Base-by-base conservation (phyloP, 2,329 filamentous ascomycete genomes). In the Colletotrichum liriopes region DNA sequence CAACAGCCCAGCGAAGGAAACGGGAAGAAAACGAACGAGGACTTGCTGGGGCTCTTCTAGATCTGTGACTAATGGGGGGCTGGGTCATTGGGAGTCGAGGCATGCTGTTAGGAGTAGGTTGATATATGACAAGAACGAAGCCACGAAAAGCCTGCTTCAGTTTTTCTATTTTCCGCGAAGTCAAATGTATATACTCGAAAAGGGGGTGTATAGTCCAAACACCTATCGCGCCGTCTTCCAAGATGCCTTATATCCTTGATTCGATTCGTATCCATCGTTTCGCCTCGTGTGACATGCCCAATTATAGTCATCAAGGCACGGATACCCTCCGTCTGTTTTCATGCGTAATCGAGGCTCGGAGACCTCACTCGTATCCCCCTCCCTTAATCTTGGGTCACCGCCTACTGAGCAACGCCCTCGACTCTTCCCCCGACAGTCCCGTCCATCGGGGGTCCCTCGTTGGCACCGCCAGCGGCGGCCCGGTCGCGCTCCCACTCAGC, bases 401-500 rank as follows among this genome's bases (percentile, higher is more conserved):
- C 35, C 43, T 54, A 74, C 56, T 74, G 64, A 14, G 60, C 62
- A 41, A 82, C 80, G 3, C 83, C 83, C 35, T 84, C 81, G 4
- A 86, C 85, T 61, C 83, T 82, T 0, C 84, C 85, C 1, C 76
- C 82, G 0, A 84, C 81, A 0, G 85, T 87, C 9, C 86, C 85
- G 18, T 86, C 82, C 72, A 86, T 65, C 0, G 84, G 82, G 49
- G 84, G 85, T 20, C 76, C 76, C 20, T 77, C 77, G 16, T 74
- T 72, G 45, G n/a, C 12, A 16, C 71, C 75, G 69, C 76, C 80
- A 9, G 78, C 77, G 7, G 77, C 78, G 32, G 81, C 82, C 77
- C 79, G 81, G 82, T 93, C 89, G 82, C 90, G 91, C 84, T 94
- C 90, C 91, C 93, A 97, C 85, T 98, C 94, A 78, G 95, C 94